Base-by-base conservation (phyloP, 257 asterid species). In the Solanum bukasovii region DNA sequence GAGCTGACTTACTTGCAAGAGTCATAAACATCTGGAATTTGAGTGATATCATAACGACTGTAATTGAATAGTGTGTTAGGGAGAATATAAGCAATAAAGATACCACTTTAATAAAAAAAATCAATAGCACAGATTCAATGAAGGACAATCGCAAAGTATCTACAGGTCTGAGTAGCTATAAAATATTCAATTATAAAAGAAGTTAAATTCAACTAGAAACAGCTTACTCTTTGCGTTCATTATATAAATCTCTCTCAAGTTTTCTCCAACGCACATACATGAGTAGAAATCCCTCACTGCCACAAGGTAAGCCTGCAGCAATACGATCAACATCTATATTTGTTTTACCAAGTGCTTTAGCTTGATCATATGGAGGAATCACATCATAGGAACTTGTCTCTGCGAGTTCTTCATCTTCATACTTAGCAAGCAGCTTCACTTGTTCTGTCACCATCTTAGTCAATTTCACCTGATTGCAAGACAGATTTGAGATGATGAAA, bases 231-330 rank as follows among this genome's bases (percentile, higher is more conserved):
- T 93, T 97, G 52, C 99, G 96, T 86, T 96, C 99, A 78, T 94
- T 97, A 90, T 95, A 97, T 93, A 97, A 88, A 89, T 94, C 99
- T 88, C 98, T 92, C 89, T 94, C 96, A 33, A 97, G 99, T 89
- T 97, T 97, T 90, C 98, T 93, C 99, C 99, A 97, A 8, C 99
- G 97, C 91, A 98, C 99, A 92, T 92, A 95, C 99, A 97, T 96
- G 90, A 97, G 98, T 90, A 97, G 98, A 88, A 96, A 97, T 84
- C 99, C 99, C 89, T 97, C 99, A 86, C 97, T 95, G 34, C 99
- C 99, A 89, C 99, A 97, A 63, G 99, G 99, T 89, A 97, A 89
- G 40, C 99, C 99, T 61, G 99, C 98, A 42, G 99, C 98, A 88
- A 97, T 96, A 11, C 99, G 98, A 87, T 94, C 99, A 84, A 95